Conservation (phyloP, 1,284 basidiomycete species). For the Puccinia brachypodii region DNA sequence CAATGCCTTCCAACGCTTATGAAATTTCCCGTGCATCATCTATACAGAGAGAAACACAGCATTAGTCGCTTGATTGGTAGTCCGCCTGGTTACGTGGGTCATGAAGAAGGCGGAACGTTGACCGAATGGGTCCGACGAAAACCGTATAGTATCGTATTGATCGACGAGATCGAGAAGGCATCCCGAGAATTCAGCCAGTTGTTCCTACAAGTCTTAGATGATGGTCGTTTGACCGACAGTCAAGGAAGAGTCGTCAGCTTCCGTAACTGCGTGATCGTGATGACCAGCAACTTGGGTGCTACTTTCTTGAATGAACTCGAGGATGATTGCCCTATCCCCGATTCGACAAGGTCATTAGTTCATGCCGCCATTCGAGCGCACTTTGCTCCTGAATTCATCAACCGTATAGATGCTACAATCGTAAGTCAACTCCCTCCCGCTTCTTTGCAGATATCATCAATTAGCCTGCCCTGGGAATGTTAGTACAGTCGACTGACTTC, state of each 20-base stretch:
- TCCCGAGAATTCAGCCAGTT: slow-evolving; percentile 63
- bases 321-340: slow-evolving; percentile 42
- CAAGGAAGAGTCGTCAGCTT: slow-evolving; percentile 56
- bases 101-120: slow-evolving; percentile 78
- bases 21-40: not conserved
- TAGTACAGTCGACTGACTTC: not conserved
- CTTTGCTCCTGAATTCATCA: slow-evolving; percentile 65
- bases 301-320: slow-evolving; percentile 59
- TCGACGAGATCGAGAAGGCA: slow-evolving; percentile 62
- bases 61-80: slow-evolving; percentile 63
- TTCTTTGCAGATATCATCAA: not conserved
- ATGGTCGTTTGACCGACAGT: slow-evolving; percentile 61
- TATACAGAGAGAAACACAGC: slow-evolving; percentile 61
- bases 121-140: slow-evolving; percentile 61
- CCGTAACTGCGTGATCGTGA: slow-evolving; percentile 55
- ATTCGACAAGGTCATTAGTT: slow-evolving; percentile 58
- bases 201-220: slow-evolving; percentile 65
- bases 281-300: slow-evolving; percentile 64
- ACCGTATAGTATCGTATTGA: slow-evolving; percentile 60
- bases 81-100: slow-evolving; percentile 78
- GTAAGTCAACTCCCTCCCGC: slow-evolving; percentile 14
- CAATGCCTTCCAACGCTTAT: not conserved
- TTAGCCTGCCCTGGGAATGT: not conserved
- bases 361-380: slow-evolving; percentile 61
- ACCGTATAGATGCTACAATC: slow-evolving; percentile 57